Evolutionary conservation across 331 rosid species (phyloP).

Genomic region (Cydonia oblonga): DNA sequence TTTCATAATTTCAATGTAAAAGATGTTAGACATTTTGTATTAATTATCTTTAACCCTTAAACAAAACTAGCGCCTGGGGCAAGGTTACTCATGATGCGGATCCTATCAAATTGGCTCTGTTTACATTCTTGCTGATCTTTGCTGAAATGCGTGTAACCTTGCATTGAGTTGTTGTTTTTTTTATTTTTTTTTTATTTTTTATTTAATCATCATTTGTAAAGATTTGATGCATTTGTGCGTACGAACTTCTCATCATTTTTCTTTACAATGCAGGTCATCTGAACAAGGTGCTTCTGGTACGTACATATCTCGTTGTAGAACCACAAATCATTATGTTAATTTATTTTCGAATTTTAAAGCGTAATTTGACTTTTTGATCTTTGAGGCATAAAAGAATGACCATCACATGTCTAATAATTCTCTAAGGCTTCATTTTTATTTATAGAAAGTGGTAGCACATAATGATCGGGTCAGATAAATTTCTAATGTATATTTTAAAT

Average conservation of each 20-base stretch:
- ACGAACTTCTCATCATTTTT: constrained; percentile 3
- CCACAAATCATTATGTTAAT: not conserved
- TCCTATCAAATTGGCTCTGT: not conserved
- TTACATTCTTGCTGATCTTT: not conserved
- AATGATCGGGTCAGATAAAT: not conserved
- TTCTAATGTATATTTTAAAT: not conserved
- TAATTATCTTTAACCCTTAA: not conserved
- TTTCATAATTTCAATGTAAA: no score
- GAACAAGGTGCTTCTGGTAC: constrained; percentile 77
- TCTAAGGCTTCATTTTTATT: not conserved
- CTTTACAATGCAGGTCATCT: constrained; percentile 56
- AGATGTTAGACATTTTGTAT: not conserved
- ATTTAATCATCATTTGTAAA: not conserved
- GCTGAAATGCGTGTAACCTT: not conserved
- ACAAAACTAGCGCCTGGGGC: not conserved
- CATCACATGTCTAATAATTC: not conserved
- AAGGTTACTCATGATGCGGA: not conserved
- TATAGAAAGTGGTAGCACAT: not conserved
- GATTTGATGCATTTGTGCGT: not conserved
- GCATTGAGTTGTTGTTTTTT: not conserved
- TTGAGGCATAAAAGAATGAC: not conserved
- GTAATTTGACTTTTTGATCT: not conserved
- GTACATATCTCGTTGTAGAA: constrained; percentile 17
- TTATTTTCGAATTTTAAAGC: not conserved
- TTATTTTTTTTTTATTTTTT: no score